phyloP scores from a whole-genome alignment of 2,329 filamentous ascomycete genomes.

The Tolypocladium ophioglossoides region DNA sequence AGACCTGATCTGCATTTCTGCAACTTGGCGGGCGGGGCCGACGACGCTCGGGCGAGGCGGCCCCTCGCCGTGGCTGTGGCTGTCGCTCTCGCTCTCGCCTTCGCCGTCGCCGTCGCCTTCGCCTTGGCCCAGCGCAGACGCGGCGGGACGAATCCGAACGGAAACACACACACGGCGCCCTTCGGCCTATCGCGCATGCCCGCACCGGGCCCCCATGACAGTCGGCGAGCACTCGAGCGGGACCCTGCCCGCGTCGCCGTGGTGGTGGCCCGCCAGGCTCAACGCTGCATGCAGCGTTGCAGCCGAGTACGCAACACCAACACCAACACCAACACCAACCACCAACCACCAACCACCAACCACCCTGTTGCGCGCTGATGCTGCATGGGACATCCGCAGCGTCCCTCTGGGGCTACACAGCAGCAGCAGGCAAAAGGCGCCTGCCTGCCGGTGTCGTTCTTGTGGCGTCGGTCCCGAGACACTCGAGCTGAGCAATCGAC shows the following conservation, averaged over 20 bases:
- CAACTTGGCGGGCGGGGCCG: not conserved
- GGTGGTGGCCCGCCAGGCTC: not conserved
- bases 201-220: not conserved
- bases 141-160: too few species aligned
- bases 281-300: too few species aligned
- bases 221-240: not conserved
- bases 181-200: not conserved
- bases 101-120: not conserved
- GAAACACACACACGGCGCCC: not conserved
- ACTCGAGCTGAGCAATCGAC: not conserved
- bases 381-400: not conserved
- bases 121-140: not conserved
- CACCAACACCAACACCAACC: too few species aligned
- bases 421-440: not conserved
- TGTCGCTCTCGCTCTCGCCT: not conserved
- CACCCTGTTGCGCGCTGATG: not conserved
- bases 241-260: not conserved
- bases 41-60: too few species aligned
- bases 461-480: not conserved
- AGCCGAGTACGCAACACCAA: too few species aligned
- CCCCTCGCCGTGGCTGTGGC: too few species aligned
- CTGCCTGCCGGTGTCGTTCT: not conserved
- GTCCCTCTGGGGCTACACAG: not conserved
- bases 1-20: not conserved
- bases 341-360: too few species aligned